Base-by-base conservation (phyloP, 306 rosid species). In the Malus orientalis region DNA sequence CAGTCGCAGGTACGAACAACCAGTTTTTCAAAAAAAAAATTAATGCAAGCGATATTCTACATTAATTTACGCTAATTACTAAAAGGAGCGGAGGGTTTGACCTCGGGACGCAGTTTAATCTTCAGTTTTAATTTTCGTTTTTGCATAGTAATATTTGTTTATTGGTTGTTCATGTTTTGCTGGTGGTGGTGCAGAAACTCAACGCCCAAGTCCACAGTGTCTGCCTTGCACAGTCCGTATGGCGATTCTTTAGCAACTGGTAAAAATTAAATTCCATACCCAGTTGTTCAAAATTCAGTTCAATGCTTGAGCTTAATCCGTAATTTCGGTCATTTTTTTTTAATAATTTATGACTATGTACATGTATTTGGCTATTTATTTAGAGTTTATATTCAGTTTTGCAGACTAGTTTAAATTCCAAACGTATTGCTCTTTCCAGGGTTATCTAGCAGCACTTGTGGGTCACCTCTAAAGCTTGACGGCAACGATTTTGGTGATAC, bases 181-280 rank as follows among this genome's bases (percentile, higher is more conserved):
- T 42, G 45, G 4, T 33, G 69, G 36, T 64, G 66, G 6, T 59
- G 57, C 84, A 90, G 98, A 83, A 86, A 76, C 69, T 75, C 86
- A 25, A 76, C 87, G 30, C 74, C 36, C 2, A 81, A 82, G 45
- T 83, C 89, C 47, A 36, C 81, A 49, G 80, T 85, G 57, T 87
- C 93, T 76, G 83, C 91, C 73, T 79, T 88, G 76, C 82, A 81
- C 75, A 74, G 79, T 81, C 84, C 92, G 1, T 89, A 87, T 78
- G 88, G 83, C 1, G 76, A 80, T 74, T 75, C 86, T 33, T 82
- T 86, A 4, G 68, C 81, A 70, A 23, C 80, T 16, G 19, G 55
- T 38, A 38, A 38, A 38, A 38, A 38, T 38, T 38, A 7, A 38
- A 38, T 38, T 38, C 15, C 64, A n/a, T 65, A 15, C 20, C 55